Evolutionary conservation across 306 rosid genomes (phyloP), one percentile per base, ranked within the genome.

Genomic region (Erythrophleum fordii): DNA sequence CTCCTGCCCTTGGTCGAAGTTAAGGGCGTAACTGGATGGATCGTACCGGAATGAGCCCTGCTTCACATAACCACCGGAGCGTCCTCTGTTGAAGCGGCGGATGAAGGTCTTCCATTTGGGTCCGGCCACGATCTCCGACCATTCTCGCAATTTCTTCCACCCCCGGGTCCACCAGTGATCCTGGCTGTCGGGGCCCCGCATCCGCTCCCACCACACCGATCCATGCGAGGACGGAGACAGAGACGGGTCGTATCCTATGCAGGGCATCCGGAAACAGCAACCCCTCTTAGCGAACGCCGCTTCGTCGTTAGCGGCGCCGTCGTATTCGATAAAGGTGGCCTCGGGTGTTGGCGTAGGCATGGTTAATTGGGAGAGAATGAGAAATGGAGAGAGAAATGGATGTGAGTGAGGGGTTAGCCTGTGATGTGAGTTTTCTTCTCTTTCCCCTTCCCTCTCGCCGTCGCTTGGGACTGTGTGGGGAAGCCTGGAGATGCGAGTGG

Each of bases 101-200:
- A 94, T 81, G 78, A 94, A 88, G 13, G 92, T 92, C 81, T 88
- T 94, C 98, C 95, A 94, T 69, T 82, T 89, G 1, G 92, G 97
- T 1, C 97, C 92, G 7, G 91, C 95, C 2, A 89, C 78, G 17
- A 89, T 51, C 85, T 92, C 92, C 7, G 97, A 92, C 91, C 90
- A 90, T 13, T 84, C 88, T 0, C 90, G 86, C n/a, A 90, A 17
- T 78, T 41, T 87, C 79, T 12, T 94, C 89, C 90, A 87, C 0
- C 97, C 83, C 0, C 84, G 80, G 11, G 0, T 29, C 92, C 91
- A 89, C 92, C 97, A 90, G 20, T 26, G 75, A 0, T 62, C 85
- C 18, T 84, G 82, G 53, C 35, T 76, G 18, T 69, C 88, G 12
- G 85, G 51, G 85, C 23, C 26, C 10, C 75, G 83, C 22, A 94